phyloP scores from a whole-genome alignment of 2,329 filamentous ascomycete species.

The Xylaria hypoxylon region DNA sequence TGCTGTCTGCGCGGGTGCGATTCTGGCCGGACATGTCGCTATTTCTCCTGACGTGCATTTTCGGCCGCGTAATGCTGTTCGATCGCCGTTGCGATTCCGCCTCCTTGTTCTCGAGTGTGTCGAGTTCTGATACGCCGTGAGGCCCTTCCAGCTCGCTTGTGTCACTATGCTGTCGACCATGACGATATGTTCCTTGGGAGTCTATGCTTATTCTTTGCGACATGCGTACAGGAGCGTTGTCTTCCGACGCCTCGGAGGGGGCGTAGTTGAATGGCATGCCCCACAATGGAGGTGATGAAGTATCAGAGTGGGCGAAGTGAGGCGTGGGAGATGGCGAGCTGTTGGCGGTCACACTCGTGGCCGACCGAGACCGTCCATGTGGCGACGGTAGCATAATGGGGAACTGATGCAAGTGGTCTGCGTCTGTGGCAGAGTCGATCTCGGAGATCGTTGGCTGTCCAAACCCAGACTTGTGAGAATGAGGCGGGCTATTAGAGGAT shows the following conservation, averaged over 20 bases:
- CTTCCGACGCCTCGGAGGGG: conserved; percentile 40
- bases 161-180: conserved; percentile 58
- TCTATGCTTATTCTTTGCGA: conserved; percentile 47
- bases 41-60: conserved; percentile 37
- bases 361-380: conserved; percentile 40
- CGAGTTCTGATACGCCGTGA: conserved; percentile 55
- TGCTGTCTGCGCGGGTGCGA: conserved; percentile 33
- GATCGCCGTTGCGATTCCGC: conserved; percentile 55
- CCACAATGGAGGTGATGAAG: conserved; percentile 44
- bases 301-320: conserved; percentile 38
- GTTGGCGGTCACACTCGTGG: conserved; percentile 35
- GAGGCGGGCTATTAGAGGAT: conserved; percentile 50
- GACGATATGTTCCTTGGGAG: conserved; percentile 41
- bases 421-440: conserved; percentile 56
- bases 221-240: conserved; percentile 44
- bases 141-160: conserved; percentile 56
- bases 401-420: conserved; percentile 54
- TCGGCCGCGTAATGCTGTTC: conserved; percentile 38
- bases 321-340: conserved; percentile 42
- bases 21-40: conserved; percentile 42
- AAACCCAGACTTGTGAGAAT: conserved; percentile 54
- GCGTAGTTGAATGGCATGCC: conserved; percentile 38
- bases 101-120: conserved; percentile 46
- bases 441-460: conserved; percentile 57
- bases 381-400: conserved; percentile 46